Base-by-base conservation (phyloP, 179 eudicot species). In the Heliamphora ciliata region DNA sequence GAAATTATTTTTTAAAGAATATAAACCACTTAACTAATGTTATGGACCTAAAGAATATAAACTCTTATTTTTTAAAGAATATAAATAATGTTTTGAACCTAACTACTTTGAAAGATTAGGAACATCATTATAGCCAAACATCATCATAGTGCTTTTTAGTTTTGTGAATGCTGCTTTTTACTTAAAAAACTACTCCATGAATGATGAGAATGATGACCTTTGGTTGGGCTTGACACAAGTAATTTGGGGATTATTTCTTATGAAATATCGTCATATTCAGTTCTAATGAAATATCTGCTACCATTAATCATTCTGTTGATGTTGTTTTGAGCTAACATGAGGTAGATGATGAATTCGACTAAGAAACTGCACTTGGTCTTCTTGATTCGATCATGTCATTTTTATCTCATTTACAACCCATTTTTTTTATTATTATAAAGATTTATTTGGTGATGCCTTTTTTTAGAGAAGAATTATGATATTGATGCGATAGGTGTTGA, bases 151-250 rank as follows among this genome's bases (percentile, higher is more conserved):
- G 40, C 40, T 31, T 31, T 31, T 31, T 31, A 31, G 40, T 31
- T 31, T 31, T 31, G 40, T 31, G 40, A 31, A 31, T 31, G 40
- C 1, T 31, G 40, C 40, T 31, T 31, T 31, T 31, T 31, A 31
- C 40, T 31, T 31, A 31, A 31, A 31, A 31, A 31, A 31, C 1
- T 31, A 31, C 40, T 31, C 40, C 40, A 31, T 31, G 40, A 31
- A 31, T 31, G 40, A 31, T 31, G 40, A 31, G 40, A 31, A 31
- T 31, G 40, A 1, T 31, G 40, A 31, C 40, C 89, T 56, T 88
- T 93, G 92, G 84, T 91, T 71, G 97, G 98, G 56, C 87, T 90
- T 72, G 91, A 89, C 7, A 91, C 93, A 9, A 93, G 97, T 88
- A 93, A 93, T 83, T 40, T 92, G 77, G 89, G 94, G 88, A 87